Percentiles rank a stretch among this genome's conserved stretches.
Conservation (phyloP, 306 rosid genomes). For the Ceratonia siliqua region DNA sequence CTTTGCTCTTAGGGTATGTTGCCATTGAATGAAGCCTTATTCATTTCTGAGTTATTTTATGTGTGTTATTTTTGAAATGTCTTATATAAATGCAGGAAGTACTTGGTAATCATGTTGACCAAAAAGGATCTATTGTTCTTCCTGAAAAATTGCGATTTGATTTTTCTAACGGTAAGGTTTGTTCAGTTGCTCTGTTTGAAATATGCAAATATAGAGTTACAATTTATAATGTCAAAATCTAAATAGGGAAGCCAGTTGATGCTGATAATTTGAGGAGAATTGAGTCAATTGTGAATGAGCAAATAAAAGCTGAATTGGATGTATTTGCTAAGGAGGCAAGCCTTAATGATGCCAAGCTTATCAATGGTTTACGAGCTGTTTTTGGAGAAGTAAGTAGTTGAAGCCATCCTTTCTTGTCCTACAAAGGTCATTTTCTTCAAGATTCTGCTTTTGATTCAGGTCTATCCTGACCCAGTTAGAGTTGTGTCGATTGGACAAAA, state of each 20-base stretch:
- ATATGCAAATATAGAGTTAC: neutral
- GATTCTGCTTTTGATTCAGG: conserved; percentile 53
- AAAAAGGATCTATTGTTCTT: conserved; percentile 96
- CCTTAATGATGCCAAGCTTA: conserved; percentile 73
- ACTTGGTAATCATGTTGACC: conserved; percentile 90
- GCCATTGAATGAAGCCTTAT: neutral
- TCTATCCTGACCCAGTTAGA: conserved; percentile 97
- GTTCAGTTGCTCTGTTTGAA: conserved; percentile 23
- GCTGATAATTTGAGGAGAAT: conserved; percentile 74
- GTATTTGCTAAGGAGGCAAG: conserved; percentile 75
- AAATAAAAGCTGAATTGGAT: conserved; percentile 77
- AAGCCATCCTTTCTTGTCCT: conserved; percentile 28
- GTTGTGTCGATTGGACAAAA: conserved; percentile 80
- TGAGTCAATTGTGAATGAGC: conserved; percentile 84
- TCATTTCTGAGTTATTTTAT: neutral
- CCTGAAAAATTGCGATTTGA: conserved; percentile 96
- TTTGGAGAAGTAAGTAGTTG: conserved; percentile 84
- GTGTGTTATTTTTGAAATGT: conserved; percentile 30
- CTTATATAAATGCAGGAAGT: conserved; percentile 64
- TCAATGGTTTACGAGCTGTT: conserved; percentile 92
- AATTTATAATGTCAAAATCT: conserved; percentile 38
- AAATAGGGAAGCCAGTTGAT: conserved; percentile 84
- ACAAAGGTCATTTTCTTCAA: conserved; percentile 17
- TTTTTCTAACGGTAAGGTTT: conserved; percentile 87
- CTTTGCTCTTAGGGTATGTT: conserved; percentile 91